These are phyloP conservation scores for Luzula sylvatica DNA, from an alignment of 176 grass and related monocot species.

Conservation along the genomic window DNA sequence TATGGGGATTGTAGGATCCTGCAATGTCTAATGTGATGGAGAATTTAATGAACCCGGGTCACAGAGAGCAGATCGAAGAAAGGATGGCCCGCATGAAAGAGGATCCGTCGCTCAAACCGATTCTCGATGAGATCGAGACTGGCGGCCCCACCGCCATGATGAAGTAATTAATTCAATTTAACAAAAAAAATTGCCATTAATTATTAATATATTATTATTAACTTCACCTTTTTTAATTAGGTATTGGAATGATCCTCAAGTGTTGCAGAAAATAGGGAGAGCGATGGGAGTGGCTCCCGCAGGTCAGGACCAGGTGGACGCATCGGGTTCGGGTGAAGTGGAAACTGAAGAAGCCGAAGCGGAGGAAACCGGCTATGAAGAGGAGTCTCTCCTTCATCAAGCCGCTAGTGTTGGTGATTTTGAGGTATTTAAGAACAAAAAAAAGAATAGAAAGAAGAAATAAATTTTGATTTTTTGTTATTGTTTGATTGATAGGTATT, in stretches of 20 bases:
- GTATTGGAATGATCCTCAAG: slow-evolving; percentile 91
- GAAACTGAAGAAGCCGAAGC: slow-evolving; percentile 35
- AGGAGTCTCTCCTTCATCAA: slow-evolving; percentile 77
- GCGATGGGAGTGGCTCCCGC: slow-evolving; percentile 52
- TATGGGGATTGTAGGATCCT: slow-evolving; percentile 39
- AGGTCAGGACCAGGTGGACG: slow-evolving; percentile 12
- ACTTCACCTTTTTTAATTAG: slow-evolving; percentile 22
- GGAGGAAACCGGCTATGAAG: slow-evolving; percentile 62
- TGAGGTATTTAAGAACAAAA: slow-evolving; percentile 33
- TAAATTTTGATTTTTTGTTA: neutral
- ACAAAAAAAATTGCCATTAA: neutral
- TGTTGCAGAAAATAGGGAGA: slow-evolving; percentile 85
- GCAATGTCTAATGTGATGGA: slow-evolving; percentile 62
- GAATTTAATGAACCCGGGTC: slow-evolving; percentile 56
- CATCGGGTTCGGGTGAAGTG: neutral
- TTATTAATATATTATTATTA: slow-evolving; percentile 7
- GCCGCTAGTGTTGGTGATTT: slow-evolving; percentile 73
- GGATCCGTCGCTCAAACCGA: slow-evolving; percentile 66
- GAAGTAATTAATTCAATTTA: slow-evolving; percentile 75
- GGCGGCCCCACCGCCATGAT: slow-evolving; percentile 87
- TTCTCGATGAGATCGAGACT: slow-evolving; percentile 92
- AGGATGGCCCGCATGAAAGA: slow-evolving; percentile 73
- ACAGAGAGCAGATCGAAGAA: slow-evolving; percentile 69
- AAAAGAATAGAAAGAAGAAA: neutral
- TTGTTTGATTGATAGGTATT: slow-evolving; percentile 33